A percentile compares a stretch with the other conserved stretches of the same genome.
Evolutionary conservation across 2,329 filamentous ascomycete genomes (phyloP).

Genomic region (Aspergillus sp.): DNA sequence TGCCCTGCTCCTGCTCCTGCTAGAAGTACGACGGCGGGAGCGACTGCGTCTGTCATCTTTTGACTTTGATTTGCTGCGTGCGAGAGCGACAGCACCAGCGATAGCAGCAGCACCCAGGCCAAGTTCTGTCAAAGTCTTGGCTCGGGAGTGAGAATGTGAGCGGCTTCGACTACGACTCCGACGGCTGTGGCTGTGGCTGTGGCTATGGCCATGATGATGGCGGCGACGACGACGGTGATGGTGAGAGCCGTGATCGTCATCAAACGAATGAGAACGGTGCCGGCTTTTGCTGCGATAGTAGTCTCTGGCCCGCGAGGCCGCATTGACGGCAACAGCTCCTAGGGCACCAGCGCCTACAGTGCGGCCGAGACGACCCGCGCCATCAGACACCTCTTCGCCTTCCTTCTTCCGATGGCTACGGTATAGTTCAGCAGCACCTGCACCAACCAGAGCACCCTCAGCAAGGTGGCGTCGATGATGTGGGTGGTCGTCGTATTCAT

Average conservation of each 20-base stretch:
- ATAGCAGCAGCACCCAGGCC: conserved; percentile 54
- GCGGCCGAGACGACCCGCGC: conserved; percentile 44
- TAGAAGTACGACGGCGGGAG: conserved; percentile 37
- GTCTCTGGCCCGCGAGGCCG: conserved; percentile 47
- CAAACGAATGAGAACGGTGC: conserved; percentile 36
- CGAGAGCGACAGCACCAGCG: conserved; percentile 56
- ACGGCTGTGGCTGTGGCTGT: conserved; percentile 23
- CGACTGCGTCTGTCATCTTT: conserved; percentile 46
- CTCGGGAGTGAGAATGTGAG: conserved; percentile 45
- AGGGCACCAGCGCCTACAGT: conserved; percentile 57
- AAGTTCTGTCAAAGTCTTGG: conserved; percentile 49
- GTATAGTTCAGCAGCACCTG: conserved; percentile 57
- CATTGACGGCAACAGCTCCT: conserved; percentile 58
- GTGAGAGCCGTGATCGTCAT: conserved; percentile 33
- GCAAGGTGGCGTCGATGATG: conserved; percentile 55
- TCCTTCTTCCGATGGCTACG: conserved; percentile 54
- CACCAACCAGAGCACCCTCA: conserved; percentile 57
- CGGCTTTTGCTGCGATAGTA: conserved; percentile 45
- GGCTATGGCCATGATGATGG: conserved; percentile 11
- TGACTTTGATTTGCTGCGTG: conserved; percentile 50
- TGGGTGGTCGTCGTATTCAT: conserved; percentile 40
- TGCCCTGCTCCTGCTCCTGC: conserved; percentile 18
- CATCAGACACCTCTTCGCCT: conserved; percentile 50
- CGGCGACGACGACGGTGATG: conserved; percentile 28
- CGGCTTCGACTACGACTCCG: conserved; percentile 37